phyloP scores from a whole-genome alignment of 805 yeast species.

The Torulaspora microellipsoides region DNA sequence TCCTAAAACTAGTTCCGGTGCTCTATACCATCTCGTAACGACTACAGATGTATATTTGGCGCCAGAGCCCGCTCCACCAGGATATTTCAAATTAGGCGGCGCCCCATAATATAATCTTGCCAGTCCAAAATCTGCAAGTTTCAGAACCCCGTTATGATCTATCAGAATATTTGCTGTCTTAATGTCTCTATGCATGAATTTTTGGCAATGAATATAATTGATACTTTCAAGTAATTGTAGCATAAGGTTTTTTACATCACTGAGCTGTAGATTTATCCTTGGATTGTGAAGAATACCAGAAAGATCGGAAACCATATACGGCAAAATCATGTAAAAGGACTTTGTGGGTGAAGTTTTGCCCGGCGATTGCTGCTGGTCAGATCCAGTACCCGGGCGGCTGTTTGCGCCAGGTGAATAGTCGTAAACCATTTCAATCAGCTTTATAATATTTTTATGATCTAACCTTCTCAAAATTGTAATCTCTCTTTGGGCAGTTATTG shows the following conservation, averaged over 20 bases:
- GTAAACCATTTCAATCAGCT: slow-evolving; percentile 73
- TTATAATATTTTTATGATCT: slow-evolving; percentile 66
- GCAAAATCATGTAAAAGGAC: slow-evolving; percentile 78
- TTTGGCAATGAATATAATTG: slow-evolving; percentile 60
- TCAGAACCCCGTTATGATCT: slow-evolving; percentile 69
- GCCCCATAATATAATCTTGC: slow-evolving; percentile 71
- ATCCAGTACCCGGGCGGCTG: slow-evolving; percentile 4
- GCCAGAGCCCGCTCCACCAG: slow-evolving; percentile 42
- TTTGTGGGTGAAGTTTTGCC: slow-evolving; percentile 14
- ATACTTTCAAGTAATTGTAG: slow-evolving; percentile 74
- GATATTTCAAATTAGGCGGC: slow-evolving; percentile 46
- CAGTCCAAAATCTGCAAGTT: slow-evolving; percentile 93
- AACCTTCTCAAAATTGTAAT: slow-evolving; percentile 73
- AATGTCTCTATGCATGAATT: slow-evolving; percentile 78
- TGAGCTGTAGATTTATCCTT: slow-evolving; percentile 48
- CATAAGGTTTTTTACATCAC: slow-evolving; percentile 81
- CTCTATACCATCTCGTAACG: slow-evolving; percentile 96
- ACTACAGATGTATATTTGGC: slow-evolving; percentile 60
- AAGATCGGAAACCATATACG: slow-evolving; percentile 88
- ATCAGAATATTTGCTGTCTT: slow-evolving; percentile 93
- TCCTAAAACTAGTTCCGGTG: slow-evolving; percentile 88
- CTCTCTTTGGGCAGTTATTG: slow-evolving; percentile 92
- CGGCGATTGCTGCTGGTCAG: slow-evolving; percentile 10
- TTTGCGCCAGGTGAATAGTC: slow-evolving; percentile 37
- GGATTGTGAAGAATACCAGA: slow-evolving; percentile 88